Percentiles rank a stretch among this genome's conserved stretches.
phyloP scores from a whole-genome alignment of 1,139 yeast species.

The Lodderomyces pseudojiufengensis region DNA sequence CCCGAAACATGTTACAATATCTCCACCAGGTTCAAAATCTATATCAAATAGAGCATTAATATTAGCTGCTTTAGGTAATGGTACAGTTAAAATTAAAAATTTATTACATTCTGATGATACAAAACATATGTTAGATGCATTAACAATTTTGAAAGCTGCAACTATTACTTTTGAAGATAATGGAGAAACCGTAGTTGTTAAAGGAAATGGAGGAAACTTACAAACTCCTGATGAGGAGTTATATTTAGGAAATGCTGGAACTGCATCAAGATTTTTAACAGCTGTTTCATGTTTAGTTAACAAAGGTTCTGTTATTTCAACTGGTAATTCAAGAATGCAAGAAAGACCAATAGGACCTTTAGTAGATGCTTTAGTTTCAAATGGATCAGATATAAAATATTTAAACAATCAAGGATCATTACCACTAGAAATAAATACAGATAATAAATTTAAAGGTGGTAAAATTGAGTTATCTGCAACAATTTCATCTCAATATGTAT shows the following conservation, averaged over 20 bases:
- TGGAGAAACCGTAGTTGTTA: constrained; percentile 81
- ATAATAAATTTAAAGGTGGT: constrained; percentile 80
- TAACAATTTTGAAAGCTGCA: constrained; percentile 76
- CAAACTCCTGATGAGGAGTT: constrained; percentile 58
- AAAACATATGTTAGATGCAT: constrained; percentile 89
- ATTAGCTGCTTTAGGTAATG: constrained; percentile 86
- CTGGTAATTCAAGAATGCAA: constrained; percentile 97
- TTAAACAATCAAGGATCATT: constrained; percentile 76
- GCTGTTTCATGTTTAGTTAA: constrained; percentile 80
- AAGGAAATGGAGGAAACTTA: constrained; percentile 82
- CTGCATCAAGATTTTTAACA: constrained; percentile 93
- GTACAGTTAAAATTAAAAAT: constrained; percentile 78
- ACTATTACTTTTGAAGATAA: constrained; percentile 75
- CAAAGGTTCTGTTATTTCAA: constrained; percentile 49
- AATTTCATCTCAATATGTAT: constrained; percentile 94
- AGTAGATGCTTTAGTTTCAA: constrained; percentile 80
- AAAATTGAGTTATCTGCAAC: constrained; percentile 93
- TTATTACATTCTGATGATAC: constrained; percentile 94
- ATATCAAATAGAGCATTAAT: constrained; percentile 93
- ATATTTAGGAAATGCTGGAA: constrained; percentile 96
- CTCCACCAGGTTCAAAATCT: constrained; percentile 97
- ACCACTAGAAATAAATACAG: constrained; percentile 73
- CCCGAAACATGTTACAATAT: constrained; percentile 48
- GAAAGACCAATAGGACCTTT: constrained; percentile 96
- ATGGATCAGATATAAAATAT: constrained; percentile 75